Conservation (phyloP, 179 eudicot genomes). For the Camellia oleifera region DNA sequence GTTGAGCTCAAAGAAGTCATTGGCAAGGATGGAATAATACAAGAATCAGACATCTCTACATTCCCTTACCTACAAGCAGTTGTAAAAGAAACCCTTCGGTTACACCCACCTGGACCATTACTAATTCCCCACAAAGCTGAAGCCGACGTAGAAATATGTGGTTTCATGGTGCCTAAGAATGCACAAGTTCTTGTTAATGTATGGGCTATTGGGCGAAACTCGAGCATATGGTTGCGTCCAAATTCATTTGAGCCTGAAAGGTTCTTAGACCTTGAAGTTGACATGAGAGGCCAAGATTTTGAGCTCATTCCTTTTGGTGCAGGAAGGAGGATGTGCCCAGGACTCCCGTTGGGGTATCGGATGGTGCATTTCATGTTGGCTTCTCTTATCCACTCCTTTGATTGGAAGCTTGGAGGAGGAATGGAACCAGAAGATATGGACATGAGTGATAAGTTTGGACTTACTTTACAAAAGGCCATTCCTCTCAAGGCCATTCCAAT, state of each 20-base stretch:
- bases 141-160: background rate
- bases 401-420: conserved; percentile 24
- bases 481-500: conserved; percentile 10
- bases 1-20: background rate
- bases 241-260: conserved; percentile 28
- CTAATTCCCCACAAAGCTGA: background rate
- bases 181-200: conserved; percentile 26
- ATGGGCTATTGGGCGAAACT: conserved; percentile 30
- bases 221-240: conserved; percentile 17
- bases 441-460: conserved; percentile 21
- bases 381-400: conserved; percentile 22
- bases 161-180: background rate
- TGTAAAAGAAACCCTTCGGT: background rate
- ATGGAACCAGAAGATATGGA: conserved; percentile 16
- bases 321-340: conserved; percentile 29
- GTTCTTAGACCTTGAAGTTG: conserved; percentile 22
- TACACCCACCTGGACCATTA: background rate
- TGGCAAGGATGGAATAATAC: background rate
- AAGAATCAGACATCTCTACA: conserved; percentile 2
- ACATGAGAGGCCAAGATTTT: conserved; percentile 24
- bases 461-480: background rate
- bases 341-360: conserved; percentile 21
- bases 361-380: conserved; percentile 18
- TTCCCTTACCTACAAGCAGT: conserved; percentile 6
- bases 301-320: conserved; percentile 30